Evolutionary conservation across 2,329 filamentous ascomycete species (phyloP).

Genomic region (Phaeophleospora eucalypticola): DNA sequence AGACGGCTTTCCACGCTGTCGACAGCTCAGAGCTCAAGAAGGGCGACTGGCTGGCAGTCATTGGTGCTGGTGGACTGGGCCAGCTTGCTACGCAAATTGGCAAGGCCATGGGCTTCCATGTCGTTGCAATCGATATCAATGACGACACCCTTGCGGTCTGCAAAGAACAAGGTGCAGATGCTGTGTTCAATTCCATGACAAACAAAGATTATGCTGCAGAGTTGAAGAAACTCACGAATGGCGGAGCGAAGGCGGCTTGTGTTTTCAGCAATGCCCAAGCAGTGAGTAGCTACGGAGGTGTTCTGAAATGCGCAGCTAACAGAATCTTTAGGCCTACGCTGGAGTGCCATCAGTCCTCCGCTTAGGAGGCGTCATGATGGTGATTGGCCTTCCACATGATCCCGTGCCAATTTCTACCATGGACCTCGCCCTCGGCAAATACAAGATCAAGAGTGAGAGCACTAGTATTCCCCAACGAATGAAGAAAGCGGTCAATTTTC

Average conservation of each 20-base stretch:
- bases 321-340: constrained; percentile 12
- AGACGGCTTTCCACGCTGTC: constrained; percentile 18
- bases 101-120: constrained; percentile 15
- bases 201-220: constrained; percentile 11
- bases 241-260: constrained; percentile 15
- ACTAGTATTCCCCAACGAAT: constrained; percentile 18
- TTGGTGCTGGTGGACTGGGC: constrained; percentile 17
- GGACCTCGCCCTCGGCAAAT: constrained; percentile 16
- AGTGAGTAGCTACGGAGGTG: constrained; percentile 1
- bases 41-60: constrained; percentile 17
- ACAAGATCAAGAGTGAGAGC: constrained; percentile 19
- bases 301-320: not conserved
- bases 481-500: constrained; percentile 19
- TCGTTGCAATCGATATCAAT: constrained; percentile 18
- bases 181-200: constrained; percentile 15
- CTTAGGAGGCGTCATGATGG: constrained; percentile 18
- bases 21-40: constrained; percentile 16
- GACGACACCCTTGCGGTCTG: constrained; percentile 17
- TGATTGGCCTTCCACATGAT: constrained; percentile 15
- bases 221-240: constrained; percentile 13
- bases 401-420: constrained; percentile 14
- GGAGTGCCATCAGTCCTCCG: constrained; percentile 13
- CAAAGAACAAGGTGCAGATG: constrained; percentile 17
- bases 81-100: constrained; percentile 19
- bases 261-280: constrained; percentile 20